Evolutionary conservation across 2,329 filamentous ascomycete genomes (phyloP), one percentile per base, ranked within the genome.

Genomic region (Mycosphaerella sp.): DNA sequence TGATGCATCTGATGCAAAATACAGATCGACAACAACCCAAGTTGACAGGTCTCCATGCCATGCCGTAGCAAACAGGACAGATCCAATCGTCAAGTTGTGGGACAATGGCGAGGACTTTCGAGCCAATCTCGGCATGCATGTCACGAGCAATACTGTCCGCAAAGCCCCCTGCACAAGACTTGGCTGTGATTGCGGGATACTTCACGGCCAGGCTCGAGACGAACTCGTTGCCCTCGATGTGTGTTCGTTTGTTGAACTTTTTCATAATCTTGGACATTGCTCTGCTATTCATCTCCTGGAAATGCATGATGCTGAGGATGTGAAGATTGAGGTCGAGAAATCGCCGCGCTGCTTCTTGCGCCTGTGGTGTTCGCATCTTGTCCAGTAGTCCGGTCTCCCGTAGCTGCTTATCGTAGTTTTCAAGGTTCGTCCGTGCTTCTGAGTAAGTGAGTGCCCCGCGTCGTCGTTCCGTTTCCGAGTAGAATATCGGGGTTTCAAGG

Each of bases 161-260:
- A 53, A 87, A 75, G 34, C 85, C 78, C 42, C 78, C 77, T 2
- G 81, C 80, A 39, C 79, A 80, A 13, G 79, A 83, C 34, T 77
- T 75, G 25, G 52, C 56, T 14, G 59, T 52, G n/a, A 67, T 56
- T 2, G 56, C 58, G 2, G 65, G 64, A 44, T 65, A 64, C 17
- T 59, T 59, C 42, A 53, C 49, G 18, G 58, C 49, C 12, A 67
- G 53, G 10, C 53, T 58, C 2, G 54, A 55, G 36, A 64, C 48
- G 44, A 66, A 66, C 6, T 53, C 32, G 21, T 64, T 54, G 9
- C 59, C 82, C 21, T 84, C 82, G 16, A 94, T 74, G 0, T 85
- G 81, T 1, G 89, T 95, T 52, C 82, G 80, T 69, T 95, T 95
- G 70, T 93, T 87, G 65, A 95, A 95, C 82, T 89, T 95, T 68